Conservation (phyloP, 495 filamentous ascomycete species). For the Viridothelium virens region DNA sequence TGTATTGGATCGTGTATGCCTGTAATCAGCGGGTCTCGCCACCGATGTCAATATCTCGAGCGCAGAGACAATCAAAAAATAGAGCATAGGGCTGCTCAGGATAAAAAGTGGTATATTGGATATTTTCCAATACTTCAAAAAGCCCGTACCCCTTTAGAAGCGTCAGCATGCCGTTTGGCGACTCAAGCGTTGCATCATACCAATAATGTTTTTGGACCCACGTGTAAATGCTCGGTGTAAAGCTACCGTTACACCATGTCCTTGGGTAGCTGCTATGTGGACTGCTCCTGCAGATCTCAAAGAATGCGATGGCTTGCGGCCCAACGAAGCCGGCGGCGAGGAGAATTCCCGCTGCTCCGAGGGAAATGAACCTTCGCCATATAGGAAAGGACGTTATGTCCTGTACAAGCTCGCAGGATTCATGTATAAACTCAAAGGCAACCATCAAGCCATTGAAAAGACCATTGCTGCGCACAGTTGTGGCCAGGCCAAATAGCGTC, state of each 20-base stretch:
- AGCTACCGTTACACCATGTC: conserved; percentile 62
- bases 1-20: background rate
- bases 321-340: conserved; percentile 57
- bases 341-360: conserved; percentile 57
- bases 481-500: conserved; percentile 62
- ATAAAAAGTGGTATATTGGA: conserved; percentile 84
- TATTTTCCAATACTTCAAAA: conserved; percentile 83
- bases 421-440: conserved; percentile 47
- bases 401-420: conserved; percentile 23
- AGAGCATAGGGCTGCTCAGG: conserved; percentile 70
- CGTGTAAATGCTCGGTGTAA: conserved; percentile 74
- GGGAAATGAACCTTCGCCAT: conserved; percentile 42
- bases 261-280: conserved; percentile 34
- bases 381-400: conserved; percentile 16
- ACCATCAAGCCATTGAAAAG: conserved; percentile 72
- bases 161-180: background rate
- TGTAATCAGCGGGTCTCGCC: background rate
- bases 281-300: conserved; percentile 52
- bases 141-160: conserved; percentile 64
- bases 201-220: conserved; percentile 89
- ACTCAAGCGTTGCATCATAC: conserved; percentile 41
- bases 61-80: conserved; percentile 55
- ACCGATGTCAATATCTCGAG: conserved; percentile 2
- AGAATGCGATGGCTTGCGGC: conserved; percentile 72
- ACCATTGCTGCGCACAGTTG: conserved; percentile 77